Evolutionary conservation across 1,284 basidiomycete genomes (phyloP), one percentile per base, ranked within the genome.

Genomic region (Cutaneotrichosporon mucoides): DNA sequence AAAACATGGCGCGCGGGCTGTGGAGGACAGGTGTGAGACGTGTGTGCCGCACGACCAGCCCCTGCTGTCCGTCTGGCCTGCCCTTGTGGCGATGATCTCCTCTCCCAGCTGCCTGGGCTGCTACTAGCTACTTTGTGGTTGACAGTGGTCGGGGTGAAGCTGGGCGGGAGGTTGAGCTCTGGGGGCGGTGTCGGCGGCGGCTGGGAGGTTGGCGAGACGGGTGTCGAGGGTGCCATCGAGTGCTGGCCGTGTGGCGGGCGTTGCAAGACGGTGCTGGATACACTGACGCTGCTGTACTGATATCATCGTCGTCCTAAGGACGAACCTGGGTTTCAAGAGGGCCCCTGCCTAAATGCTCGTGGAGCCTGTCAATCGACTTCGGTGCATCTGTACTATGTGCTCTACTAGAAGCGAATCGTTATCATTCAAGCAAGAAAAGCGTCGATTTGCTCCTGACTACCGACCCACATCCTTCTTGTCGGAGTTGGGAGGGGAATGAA

Each of bases 1-100:
- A 9, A 36, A 24, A 33, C 34, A 48, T 35, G 24, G 47, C 24
- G 24, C 24, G 24, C 33, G 41, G 41, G 42, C 51, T 42, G 51
- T 34, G 51, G 51, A 53, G 41, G 51, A 53, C 24, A 44, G 51
- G 51, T 43, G 41, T 34, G 51, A 43, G 51, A 43, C 42, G 51
- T 53, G 38, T 15, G 51, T 53, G 40, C 42, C 51, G 51, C 41
- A 53, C 41, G 40, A 44, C 41, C 42, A 43, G 51, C 41, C 40
- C 24, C 24, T 42, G 40, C 51, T 42, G 33, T 42, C 33, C 42
- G 51, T 42, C 42, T 48, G 46, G 46, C 46, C 46, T 48, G 46
- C 46, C 46, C 46, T 36, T 48, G 46, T 36, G 46, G 46, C 46
- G 34, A 48, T 48, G 46, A 48, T 48, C 46, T 48, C 46, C 46